Conservation (phyloP, 176 grass and related monocot genomes). For the Chrysopogon serrulatus region DNA sequence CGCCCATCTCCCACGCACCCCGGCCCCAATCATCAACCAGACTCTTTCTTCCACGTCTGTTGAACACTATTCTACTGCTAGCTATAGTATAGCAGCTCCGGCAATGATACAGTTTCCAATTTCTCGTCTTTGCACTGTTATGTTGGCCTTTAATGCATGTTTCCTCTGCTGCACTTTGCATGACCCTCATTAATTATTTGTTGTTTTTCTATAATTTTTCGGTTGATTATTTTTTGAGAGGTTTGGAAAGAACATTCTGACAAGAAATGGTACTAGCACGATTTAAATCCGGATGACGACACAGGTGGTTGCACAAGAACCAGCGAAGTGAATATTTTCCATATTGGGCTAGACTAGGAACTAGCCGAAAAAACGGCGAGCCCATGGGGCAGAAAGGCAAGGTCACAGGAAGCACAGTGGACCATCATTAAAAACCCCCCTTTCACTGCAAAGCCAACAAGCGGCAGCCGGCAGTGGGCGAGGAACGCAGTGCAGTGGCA, state of each 20-base stretch:
- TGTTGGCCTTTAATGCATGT: not conserved
- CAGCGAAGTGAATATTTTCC: not conserved
- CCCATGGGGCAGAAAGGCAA: not conserved
- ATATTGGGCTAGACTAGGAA: conserved; percentile 8
- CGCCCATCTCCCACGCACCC: conserved; percentile 3
- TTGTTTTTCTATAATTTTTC: not conserved
- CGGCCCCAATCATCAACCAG: not conserved
- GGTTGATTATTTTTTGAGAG: not conserved
- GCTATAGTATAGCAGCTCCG: not conserved
- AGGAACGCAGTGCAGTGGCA: not conserved
- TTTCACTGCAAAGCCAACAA: conserved; percentile 42
- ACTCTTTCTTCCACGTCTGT: not conserved
- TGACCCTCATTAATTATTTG: not conserved
- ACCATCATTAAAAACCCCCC: conserved; percentile 9
- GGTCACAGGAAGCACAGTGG: not conserved
- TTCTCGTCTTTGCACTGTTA: not conserved
- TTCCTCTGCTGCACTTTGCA: not conserved
- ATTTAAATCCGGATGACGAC: not conserved
- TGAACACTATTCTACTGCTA: not conserved
- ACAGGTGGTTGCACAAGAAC: not conserved
- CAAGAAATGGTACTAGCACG: not conserved
- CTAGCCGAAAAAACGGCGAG: not conserved
- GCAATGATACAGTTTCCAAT: not conserved
- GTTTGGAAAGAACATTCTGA: not conserved
- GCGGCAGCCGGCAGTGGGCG: conserved; percentile 23